Conservation (phyloP, 805 yeast species). For the Wickerhamomyces bisporus region DNA sequence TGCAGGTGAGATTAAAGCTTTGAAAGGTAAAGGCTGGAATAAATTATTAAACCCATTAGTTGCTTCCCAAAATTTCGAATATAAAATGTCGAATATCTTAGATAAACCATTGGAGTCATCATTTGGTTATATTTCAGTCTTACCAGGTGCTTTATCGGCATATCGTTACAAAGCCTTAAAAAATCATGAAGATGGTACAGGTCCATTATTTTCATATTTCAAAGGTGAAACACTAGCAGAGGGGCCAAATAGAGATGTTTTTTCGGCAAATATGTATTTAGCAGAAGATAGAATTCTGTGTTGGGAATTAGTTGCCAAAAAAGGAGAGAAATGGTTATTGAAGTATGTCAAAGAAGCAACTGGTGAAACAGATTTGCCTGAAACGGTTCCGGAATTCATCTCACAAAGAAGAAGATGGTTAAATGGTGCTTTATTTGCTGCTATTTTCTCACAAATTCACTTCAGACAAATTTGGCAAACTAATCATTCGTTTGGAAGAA, state of each 20-base stretch:
- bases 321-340: constrained; percentile 77
- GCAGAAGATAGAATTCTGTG: constrained; percentile 96
- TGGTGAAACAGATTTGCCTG: constrained; percentile 98
- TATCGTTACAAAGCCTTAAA: constrained; percentile 83
- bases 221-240: constrained; percentile 71
- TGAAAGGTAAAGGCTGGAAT: constrained; percentile 85
- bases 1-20: constrained; percentile 94
- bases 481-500: constrained; percentile 76
- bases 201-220: constrained; percentile 85
- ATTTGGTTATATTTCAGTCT: constrained; percentile 88
- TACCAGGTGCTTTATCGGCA: constrained; percentile 96
- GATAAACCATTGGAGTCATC: constrained; percentile 92
- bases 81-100: constrained; percentile 92
- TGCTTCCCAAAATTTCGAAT: constrained; percentile 94
- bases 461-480: constrained; percentile 87
- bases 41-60: constrained; percentile 86
- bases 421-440: constrained; percentile 97
- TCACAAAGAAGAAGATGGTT: constrained; percentile 98
- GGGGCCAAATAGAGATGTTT: constrained; percentile 66
- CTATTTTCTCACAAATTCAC: constrained; percentile 80
- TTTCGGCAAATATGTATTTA: constrained; percentile 93
- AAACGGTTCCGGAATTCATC: constrained; percentile 87
- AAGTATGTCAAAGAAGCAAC: constrained; percentile 89
- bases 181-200: constrained; percentile 86
- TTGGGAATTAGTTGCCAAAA: constrained; percentile 92